Evolutionary conservation across 768 basidiomycete genomes (phyloP), one percentile per base, ranked within the genome.

Genomic region (Mrakia gelida): DNA sequence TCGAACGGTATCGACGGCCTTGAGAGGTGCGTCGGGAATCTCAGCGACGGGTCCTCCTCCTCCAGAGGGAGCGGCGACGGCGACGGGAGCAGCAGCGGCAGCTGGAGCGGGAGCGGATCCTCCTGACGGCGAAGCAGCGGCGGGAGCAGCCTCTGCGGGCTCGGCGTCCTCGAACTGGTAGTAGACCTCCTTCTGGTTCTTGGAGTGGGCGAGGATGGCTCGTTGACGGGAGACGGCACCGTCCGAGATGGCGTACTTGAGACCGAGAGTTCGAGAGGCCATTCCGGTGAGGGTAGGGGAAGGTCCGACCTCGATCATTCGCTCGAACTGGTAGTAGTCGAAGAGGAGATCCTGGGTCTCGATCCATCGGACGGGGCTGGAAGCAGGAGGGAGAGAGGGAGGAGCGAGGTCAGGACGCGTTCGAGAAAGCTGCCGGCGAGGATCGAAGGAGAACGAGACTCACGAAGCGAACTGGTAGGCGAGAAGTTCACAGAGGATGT

Each of bases 341-440:
- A 99, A 99, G 76, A 99, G 88, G 34, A 92, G 88, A 82, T 99
- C 97, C 83, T 99, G 97, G 0, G 96, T 99, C 86, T 98, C 93
- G 82, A 99, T 99, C 97, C 97, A 99, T 71, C 95, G 92, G 28
- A 99, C 96, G 10, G 97, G 78, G 32, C 77, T 78, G 59, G 0
- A 9, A 7, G 23, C 30, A 23, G 43, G 41, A 56, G 43, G 34
- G 49, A 32, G n/a, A 32, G 32, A 34, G 11, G 34, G 71, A 45
- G 15, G 49, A 52, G 18, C 18, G 16, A 52, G 23, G 54, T 34
- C 56, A 45, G 74, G n/a, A 59, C 28, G 28, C 28, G 59, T n/a
- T 52, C 59, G n/a, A 45, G 7, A 45, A 45, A 45, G 11, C 15
- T 45, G 45, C 52, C 5, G 59, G 26, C 4, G 15, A 67, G 34